A percentile compares a stretch with the other conserved stretches of the same genome.
phyloP scores from a whole-genome alignment of 805 yeast genomes.

The Metschnikowia reukaufii region DNA sequence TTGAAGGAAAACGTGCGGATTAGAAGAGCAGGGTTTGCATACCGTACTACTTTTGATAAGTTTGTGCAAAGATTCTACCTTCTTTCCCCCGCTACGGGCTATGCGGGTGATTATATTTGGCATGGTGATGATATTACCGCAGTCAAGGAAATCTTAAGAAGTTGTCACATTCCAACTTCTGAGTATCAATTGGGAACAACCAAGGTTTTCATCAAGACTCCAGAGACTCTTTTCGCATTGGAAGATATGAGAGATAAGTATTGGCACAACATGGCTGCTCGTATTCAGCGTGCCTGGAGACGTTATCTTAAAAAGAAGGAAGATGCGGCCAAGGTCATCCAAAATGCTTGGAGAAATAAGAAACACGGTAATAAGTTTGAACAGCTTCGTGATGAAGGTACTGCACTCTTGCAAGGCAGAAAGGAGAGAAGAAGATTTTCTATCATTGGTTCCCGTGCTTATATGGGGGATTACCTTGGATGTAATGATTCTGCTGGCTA shows the following conservation, averaged over 20 bases:
- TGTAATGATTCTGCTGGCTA: slow-evolving; percentile 69
- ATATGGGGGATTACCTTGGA: slow-evolving; percentile 90
- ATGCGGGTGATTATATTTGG: slow-evolving; percentile 76
- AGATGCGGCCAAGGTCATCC: slow-evolving; percentile 81
- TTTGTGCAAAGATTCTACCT: slow-evolving; percentile 93
- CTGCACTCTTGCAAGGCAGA: slow-evolving; percentile 62
- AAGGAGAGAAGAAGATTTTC: slow-evolving; percentile 92
- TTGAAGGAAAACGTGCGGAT: slow-evolving; percentile 95
- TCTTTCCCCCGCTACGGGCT: slow-evolving; percentile 84
- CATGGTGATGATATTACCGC: slow-evolving; percentile 54
- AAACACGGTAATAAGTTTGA: slow-evolving; percentile 80
- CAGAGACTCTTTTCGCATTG: slow-evolving; percentile 91
- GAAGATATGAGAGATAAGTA: slow-evolving; percentile 96
- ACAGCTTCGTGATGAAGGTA: slow-evolving; percentile 83
- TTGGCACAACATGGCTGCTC: slow-evolving; percentile 98
- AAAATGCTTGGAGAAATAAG: slow-evolving; percentile 77
- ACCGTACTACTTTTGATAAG: slow-evolving; percentile 93
- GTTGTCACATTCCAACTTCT: slow-evolving; percentile 65
- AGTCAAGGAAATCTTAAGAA: slow-evolving; percentile 48
- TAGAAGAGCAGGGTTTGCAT: slow-evolving; percentile 98
- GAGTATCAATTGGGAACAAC: slow-evolving; percentile 93
- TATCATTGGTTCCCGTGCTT: slow-evolving; percentile 82
- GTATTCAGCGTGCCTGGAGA: slow-evolving; percentile 97
- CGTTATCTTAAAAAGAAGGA: slow-evolving; percentile 74
- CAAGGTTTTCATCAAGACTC: slow-evolving; percentile 92